These are phyloP conservation scores for Caryopteris hybrid DNA, from an alignment of 305 asterid genomes.

Conservation along the genomic window DNA sequence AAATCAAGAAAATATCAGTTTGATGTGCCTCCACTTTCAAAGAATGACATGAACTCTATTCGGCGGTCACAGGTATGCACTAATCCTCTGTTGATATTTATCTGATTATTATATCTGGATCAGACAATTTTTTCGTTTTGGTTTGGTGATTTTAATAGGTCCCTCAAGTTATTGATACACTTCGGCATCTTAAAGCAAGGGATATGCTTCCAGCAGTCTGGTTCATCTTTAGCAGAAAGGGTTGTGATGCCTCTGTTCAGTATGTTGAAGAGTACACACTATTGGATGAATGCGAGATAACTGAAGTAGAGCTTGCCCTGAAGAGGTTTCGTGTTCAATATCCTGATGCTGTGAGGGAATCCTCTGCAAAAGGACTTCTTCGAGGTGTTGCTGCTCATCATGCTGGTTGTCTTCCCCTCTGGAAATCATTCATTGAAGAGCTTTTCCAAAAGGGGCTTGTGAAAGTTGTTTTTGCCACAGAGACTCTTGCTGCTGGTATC, in stretches of 20 bases:
- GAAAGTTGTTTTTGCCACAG: slow-evolving; percentile 98
- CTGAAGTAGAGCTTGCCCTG: slow-evolving; percentile 91
- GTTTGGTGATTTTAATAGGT: slow-evolving; percentile 43
- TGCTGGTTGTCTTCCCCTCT: slow-evolving; percentile 98
- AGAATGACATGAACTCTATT: slow-evolving; percentile 60
- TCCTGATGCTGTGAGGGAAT: slow-evolving; percentile 94
- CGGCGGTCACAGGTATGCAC: slow-evolving; percentile 77
- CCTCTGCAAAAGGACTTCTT: slow-evolving; percentile 88
- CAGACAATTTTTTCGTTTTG: neutral
- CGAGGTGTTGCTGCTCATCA: slow-evolving; percentile 98
- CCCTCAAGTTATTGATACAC: slow-evolving; percentile 89
- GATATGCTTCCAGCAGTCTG: slow-evolving; percentile 99
- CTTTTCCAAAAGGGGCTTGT: slow-evolving; percentile 90
- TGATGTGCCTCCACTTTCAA: slow-evolving; percentile 53
- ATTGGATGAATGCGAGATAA: slow-evolving; percentile 81
- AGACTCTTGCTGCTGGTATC: slow-evolving; percentile 99
- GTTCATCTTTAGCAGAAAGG: slow-evolving; percentile 99
- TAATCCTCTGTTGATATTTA: slow-evolving; percentile 14
- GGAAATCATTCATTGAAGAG: slow-evolving; percentile 97
- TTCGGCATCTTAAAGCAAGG: slow-evolving; percentile 80
- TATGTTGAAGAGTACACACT: slow-evolving; percentile 74
- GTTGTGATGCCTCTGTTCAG: slow-evolving; percentile 98
- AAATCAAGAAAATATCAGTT: slow-evolving; percentile 54
- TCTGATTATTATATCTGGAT: slow-evolving; percentile 1
- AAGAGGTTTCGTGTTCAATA: slow-evolving; percentile 76